phyloP scores from a whole-genome alignment of 208 protist species.

The Novymonas esmeraldas region DNA sequence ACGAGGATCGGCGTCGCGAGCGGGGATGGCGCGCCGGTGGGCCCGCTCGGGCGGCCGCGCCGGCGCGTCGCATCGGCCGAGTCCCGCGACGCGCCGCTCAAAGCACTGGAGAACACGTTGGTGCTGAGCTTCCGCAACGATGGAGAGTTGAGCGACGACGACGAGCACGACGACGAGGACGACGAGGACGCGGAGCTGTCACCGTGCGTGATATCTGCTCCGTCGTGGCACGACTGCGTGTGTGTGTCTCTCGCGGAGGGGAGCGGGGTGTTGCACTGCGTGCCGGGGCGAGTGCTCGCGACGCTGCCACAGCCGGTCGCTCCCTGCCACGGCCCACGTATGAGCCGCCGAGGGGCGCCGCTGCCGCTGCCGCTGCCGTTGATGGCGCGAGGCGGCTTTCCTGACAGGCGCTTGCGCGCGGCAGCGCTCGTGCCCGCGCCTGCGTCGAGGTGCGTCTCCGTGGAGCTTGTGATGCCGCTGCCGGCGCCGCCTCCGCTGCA shows the following conservation, averaged over 20 bases:
- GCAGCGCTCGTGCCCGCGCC: background rate
- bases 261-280: constrained; percentile 5
- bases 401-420: background rate
- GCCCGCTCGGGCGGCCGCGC: background rate
- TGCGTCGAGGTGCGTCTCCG: background rate
- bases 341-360: background rate
- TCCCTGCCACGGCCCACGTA: background rate
- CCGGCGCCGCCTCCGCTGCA: too few species aligned
- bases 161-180: background rate
- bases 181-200: background rate
- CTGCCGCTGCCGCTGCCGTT: background rate
- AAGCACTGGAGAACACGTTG: background rate
- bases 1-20: constrained; percentile 1
- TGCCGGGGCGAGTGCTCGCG: constrained; percentile 5
- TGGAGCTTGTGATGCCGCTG: background rate
- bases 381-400: background rate
- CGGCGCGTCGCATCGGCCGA: background rate
- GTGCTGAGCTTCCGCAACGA: background rate
- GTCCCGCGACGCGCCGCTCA: background rate
- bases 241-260: background rate
- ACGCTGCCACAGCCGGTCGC: too few species aligned
- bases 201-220: background rate
- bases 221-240: constrained; percentile 4
- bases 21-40: background rate
- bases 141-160: background rate